Evolutionary conservation across 2,329 filamentous ascomycete genomes (phyloP).

Genomic region (Xylaria sp.): DNA sequence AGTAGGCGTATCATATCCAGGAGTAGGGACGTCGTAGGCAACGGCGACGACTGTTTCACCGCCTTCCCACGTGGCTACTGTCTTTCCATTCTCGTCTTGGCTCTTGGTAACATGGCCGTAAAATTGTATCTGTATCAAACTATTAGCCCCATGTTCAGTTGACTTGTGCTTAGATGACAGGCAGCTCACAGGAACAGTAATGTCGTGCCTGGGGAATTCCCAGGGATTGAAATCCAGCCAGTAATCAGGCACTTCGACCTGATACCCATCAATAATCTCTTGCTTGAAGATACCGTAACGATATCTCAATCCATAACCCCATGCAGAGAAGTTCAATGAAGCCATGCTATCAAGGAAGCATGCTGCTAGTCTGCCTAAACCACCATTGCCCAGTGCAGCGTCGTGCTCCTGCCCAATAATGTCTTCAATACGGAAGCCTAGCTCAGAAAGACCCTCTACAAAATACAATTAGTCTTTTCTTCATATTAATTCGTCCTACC

Average conservation of each 20-base stretch:
- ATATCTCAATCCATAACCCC: slow-evolving; percentile 97
- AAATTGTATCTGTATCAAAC: slow-evolving; percentile 79
- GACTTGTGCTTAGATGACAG: background rate
- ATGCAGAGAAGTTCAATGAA: slow-evolving; percentile 93
- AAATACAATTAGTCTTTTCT: slow-evolving; percentile 29
- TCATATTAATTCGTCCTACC: background rate
- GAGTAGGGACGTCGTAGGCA: slow-evolving; percentile 92
- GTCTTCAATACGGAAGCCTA: slow-evolving; percentile 97
- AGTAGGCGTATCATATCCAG: slow-evolving; percentile 87
- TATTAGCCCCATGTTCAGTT: slow-evolving; percentile 11
- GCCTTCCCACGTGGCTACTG: slow-evolving; percentile 83
- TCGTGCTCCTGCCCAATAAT: slow-evolving; percentile 95
- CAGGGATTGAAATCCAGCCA: slow-evolving; percentile 99
- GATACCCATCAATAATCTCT: slow-evolving; percentile 97
- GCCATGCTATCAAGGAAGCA: slow-evolving; percentile 98
- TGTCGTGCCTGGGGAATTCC: slow-evolving; percentile 96
- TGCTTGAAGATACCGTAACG: slow-evolving; percentile 99
- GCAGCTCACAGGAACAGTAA: slow-evolving; percentile 82
- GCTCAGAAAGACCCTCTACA: slow-evolving; percentile 83
- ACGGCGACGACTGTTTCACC: slow-evolving; percentile 93
- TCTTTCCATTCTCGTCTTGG: slow-evolving; percentile 81
- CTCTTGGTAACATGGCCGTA: slow-evolving; percentile 84
- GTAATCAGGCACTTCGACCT: slow-evolving; percentile 98
- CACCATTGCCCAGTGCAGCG: slow-evolving; percentile 94
- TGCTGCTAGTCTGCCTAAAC: slow-evolving; percentile 91